These are phyloP conservation scores for Colletotrichum liaoningense DNA, from an alignment of 2,329 filamentous ascomycete species.

Conservation along the genomic window DNA sequence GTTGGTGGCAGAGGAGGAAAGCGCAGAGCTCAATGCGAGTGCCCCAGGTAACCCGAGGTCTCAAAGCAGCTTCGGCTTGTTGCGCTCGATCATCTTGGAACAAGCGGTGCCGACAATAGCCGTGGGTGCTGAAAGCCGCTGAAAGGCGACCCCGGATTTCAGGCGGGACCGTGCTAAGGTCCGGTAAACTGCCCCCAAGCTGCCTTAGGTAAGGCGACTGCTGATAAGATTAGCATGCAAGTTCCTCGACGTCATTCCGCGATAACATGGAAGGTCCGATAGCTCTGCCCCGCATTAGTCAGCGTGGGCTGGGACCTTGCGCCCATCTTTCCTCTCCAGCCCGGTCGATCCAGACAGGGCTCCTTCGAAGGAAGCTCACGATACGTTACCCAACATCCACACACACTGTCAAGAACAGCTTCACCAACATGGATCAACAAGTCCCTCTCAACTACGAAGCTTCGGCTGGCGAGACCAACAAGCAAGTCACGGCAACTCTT, in stretches of 20 bases:
- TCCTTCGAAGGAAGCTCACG: conserved; percentile 17
- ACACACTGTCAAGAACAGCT: conserved; percentile 40
- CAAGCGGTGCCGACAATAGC: conserved; percentile 31
- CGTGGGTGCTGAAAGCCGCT: conserved; percentile 28
- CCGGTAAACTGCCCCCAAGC: background rate
- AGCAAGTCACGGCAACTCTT: conserved; percentile 75
- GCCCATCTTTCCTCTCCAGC: conserved; percentile 24
- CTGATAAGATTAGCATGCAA: conserved; percentile 25
- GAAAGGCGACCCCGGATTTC: conserved; percentile 24
- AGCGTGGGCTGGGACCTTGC: background rate
- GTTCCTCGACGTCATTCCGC: conserved; percentile 21
- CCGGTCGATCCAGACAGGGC: conserved; percentile 17
- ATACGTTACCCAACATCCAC: background rate
- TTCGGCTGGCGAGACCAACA: conserved; percentile 79
- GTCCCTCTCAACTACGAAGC: conserved; percentile 81
- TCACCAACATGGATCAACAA: conserved; percentile 67
- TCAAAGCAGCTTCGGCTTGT: conserved; percentile 27
- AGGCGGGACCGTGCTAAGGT: background rate
- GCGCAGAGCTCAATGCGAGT: background rate
- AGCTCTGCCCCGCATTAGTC: conserved; percentile 33
- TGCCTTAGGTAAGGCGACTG: background rate
- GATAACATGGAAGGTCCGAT: background rate
- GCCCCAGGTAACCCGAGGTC: conserved; percentile 23
- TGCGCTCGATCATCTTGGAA: background rate
- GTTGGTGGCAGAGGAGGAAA: background rate